A percentile compares a stretch with the other conserved stretches of the same genome.
phyloP scores from a whole-genome alignment of 2,329 filamentous ascomycete genomes.

The Botrytis aclada region DNA sequence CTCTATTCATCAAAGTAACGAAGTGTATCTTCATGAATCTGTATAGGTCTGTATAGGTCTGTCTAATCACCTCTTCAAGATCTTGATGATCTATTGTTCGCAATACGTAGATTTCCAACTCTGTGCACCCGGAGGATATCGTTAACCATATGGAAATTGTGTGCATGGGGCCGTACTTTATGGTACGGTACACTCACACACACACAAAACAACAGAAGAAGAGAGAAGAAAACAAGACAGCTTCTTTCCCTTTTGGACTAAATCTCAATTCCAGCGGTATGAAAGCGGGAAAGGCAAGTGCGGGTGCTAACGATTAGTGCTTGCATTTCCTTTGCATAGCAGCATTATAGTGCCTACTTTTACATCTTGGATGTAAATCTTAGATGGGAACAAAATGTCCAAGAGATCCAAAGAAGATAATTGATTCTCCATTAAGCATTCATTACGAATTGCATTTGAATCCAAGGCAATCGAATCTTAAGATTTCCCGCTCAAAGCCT shows the following conservation, averaged over 20 bases:
- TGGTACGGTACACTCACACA: not conserved
- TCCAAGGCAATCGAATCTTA: not conserved
- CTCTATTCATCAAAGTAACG: not conserved
- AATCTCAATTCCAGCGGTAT: not conserved
- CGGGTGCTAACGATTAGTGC: constrained; percentile 31
- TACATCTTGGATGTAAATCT: constrained; percentile 1
- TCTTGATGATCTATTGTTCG: constrained; percentile 1
- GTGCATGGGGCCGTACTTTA: constrained; percentile 2
- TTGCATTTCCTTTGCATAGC: constrained; percentile 16
- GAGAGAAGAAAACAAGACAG: not conserved
- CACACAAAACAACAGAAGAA: not conserved
- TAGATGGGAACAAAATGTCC: not conserved
- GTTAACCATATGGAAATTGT: constrained; percentile 12
- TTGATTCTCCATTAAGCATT: not conserved
- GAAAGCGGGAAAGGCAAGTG: constrained; percentile 30
- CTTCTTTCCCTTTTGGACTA: not conserved
- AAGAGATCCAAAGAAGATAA: not conserved
- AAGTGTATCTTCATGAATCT: not conserved
- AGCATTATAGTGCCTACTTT: constrained; percentile 11
- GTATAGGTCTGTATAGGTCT: not conserved
- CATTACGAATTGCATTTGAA: not conserved
- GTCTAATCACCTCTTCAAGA: not conserved
- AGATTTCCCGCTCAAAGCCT: constrained; percentile 11
- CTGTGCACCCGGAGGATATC: constrained; percentile 9
- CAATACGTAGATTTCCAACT: constrained; percentile 2